These are phyloP conservation scores for Vigna nakashimae DNA, from an alignment of 306 rosid species.

Conservation along the genomic window DNA sequence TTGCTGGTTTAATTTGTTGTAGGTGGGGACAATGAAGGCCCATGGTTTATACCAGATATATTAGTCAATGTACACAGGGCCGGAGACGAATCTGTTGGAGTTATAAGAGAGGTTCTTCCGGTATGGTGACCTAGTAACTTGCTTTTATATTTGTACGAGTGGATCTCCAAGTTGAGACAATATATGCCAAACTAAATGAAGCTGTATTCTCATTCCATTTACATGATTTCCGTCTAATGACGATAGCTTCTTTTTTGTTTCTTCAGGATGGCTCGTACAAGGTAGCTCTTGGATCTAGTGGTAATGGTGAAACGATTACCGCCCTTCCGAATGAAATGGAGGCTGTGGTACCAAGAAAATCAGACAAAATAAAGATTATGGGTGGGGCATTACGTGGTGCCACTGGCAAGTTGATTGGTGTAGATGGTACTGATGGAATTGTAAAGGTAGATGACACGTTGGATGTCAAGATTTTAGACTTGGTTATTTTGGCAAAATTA, in stretches of 20 bases:
- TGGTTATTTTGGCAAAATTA: constrained; percentile 85
- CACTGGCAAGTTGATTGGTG: constrained; percentile 97
- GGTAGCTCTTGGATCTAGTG: constrained; percentile 77
- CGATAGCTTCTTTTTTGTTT: constrained; percentile 1
- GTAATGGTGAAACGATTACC: constrained; percentile 74
- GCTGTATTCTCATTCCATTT: neutral
- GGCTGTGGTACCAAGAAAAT: constrained; percentile 81
- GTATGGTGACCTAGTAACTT: constrained; percentile 55
- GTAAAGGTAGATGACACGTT: constrained; percentile 92
- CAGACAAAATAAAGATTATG: constrained; percentile 86
- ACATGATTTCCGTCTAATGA: constrained; percentile 7
- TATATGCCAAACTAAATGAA: neutral
- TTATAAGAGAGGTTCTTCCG: constrained; percentile 86
- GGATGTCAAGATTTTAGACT: constrained; percentile 92
- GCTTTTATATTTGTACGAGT: constrained; percentile 7
- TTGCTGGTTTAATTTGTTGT: constrained; percentile 42
- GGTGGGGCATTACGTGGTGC: constrained; percentile 88
- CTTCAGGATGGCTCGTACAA: constrained; percentile 88
- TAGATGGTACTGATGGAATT: constrained; percentile 96
- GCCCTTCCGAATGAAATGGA: constrained; percentile 78
- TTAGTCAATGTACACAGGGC: constrained; percentile 83
- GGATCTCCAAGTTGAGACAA: neutral
- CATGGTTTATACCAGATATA: constrained; percentile 85
- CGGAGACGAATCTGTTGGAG: constrained; percentile 80
- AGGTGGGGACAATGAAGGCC: constrained; percentile 95